phyloP scores from a whole-genome alignment of 2,329 filamentous ascomycete species.

The Cryphonectria radicalis region DNA sequence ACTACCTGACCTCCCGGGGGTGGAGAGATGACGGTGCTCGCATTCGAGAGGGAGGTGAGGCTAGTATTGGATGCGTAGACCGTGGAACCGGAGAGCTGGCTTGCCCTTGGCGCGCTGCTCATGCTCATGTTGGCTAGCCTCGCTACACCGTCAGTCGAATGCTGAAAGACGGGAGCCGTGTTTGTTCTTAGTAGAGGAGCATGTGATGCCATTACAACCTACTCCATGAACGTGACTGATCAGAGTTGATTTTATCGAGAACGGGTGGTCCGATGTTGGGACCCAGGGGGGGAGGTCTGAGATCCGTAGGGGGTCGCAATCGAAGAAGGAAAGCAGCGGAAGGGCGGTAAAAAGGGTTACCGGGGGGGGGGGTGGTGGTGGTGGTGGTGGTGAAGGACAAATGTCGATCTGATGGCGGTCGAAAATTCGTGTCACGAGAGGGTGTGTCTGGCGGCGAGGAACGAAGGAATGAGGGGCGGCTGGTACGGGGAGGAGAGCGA shows the following conservation, averaged over 20 bases:
- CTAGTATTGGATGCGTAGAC: slow-evolving; percentile 58
- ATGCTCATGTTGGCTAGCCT: slow-evolving; percentile 56
- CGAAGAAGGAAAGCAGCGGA: slow-evolving; percentile 4
- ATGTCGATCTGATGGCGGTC: neutral
- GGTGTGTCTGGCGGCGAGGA: slow-evolving; percentile 15
- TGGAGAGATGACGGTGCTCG: slow-evolving; percentile 46
- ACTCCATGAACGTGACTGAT: slow-evolving; percentile 35
- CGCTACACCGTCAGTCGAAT: slow-evolving; percentile 51
- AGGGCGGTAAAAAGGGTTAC: neutral
- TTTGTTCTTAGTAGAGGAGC: slow-evolving; percentile 63
- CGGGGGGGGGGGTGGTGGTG: neutral
- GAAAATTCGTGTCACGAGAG: slow-evolving; percentile 4
- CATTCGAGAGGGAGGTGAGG: slow-evolving; percentile 52
- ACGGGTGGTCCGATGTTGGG: slow-evolving; percentile 18
- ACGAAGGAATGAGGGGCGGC: slow-evolving; percentile 10
- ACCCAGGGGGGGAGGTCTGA: slow-evolving; percentile 11
- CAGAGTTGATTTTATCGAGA: slow-evolving; percentile 12
- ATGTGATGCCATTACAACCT: slow-evolving; percentile 56
- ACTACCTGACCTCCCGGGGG: slow-evolving; percentile 65
- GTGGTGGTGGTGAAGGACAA: neutral
- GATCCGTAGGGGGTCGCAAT: slow-evolving; percentile 11
- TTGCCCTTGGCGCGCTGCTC: slow-evolving; percentile 58
- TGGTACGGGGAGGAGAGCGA: slow-evolving; percentile 20
- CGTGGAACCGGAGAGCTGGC: slow-evolving; percentile 66
- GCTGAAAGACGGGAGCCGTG: slow-evolving; percentile 59